These are phyloP conservation scores for Quercus cerris DNA, from an alignment of 306 rosid species.

Conservation along the genomic window DNA sequence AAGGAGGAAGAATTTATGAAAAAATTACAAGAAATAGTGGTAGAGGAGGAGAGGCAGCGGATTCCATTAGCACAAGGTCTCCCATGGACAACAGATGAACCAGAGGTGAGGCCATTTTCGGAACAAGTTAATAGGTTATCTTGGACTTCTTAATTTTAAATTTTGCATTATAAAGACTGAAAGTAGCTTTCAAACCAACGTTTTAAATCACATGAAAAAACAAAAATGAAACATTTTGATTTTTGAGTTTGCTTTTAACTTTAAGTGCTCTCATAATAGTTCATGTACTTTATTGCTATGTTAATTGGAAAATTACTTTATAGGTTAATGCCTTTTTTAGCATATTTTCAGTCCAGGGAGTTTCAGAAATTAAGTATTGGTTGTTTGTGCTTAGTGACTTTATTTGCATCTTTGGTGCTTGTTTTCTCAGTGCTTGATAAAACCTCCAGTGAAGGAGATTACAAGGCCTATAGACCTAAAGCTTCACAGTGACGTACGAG, in stretches of 20 bases:
- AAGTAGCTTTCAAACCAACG: background rate
- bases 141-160: background rate
- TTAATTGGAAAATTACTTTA: background rate
- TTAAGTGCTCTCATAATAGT: background rate
- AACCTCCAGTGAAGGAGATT: constrained; percentile 73
- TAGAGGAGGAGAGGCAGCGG: constrained; percentile 71
- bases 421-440: constrained; percentile 56
- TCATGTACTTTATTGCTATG: background rate
- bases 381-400: background rate
- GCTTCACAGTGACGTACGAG: constrained; percentile 73
- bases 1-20: constrained; percentile 81
- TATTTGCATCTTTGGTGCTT: constrained; percentile 21
- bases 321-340: background rate
- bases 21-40: constrained; percentile 61
- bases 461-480: constrained; percentile 68
- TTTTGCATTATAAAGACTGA: background rate
- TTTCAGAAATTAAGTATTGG: background rate
- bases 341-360: background rate
- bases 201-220: background rate
- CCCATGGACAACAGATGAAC: constrained; percentile 97
- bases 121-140: background rate
- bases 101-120: constrained; percentile 60
- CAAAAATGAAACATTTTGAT: background rate
- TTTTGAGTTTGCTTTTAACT: background rate
- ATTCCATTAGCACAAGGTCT: constrained; percentile 93